Percentiles rank a stretch among this genome's conserved stretches.
phyloP scores from a whole-genome alignment of 306 rosid genomes.

The Quercus robur region DNA sequence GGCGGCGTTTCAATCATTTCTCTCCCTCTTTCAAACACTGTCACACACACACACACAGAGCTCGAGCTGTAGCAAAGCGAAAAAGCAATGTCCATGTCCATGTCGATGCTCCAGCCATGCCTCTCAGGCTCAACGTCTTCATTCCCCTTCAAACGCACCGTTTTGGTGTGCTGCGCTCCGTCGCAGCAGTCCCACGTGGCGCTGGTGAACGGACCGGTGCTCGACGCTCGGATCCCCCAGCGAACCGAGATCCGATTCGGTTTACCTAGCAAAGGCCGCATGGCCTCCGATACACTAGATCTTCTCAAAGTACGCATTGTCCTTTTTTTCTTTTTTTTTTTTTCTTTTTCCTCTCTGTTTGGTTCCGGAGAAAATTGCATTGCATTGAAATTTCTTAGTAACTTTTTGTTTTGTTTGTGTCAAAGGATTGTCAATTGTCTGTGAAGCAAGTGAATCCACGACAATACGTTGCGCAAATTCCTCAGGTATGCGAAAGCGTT shows the following conservation, averaged over 20 bases:
- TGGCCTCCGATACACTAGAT: conserved; percentile 78
- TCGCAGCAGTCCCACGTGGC: conserved; percentile 40
- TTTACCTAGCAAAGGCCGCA: conserved; percentile 87
- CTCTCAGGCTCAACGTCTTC: conserved; percentile 2
- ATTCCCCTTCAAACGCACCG: conserved; percentile 9
- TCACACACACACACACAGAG: not conserved
- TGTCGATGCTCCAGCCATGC: conserved; percentile 22
- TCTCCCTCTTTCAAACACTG: not conserved
- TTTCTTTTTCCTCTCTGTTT: not conserved
- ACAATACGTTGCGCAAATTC: conserved; percentile 82
- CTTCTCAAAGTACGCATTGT: conserved; percentile 61
- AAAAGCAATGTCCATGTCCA: conserved; percentile 9
- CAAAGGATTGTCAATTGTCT: conserved; percentile 76
- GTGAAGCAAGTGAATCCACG: conserved; percentile 90
- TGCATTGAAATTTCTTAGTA: not conserved
- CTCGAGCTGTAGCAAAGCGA: not conserved
- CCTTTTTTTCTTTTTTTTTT: too few relatives aligned
- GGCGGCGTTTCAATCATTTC: not conserved
- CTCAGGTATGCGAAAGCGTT: conserved; percentile 46
- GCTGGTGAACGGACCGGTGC: conserved; percentile 38
- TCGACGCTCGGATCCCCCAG: conserved; percentile 12
- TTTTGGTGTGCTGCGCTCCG: conserved; percentile 25
- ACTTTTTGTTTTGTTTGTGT: not conserved
- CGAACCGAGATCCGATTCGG: conserved; percentile 75
- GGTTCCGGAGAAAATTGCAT: not conserved